A percentile compares a stretch with the other conserved stretches of the same genome.
These are phyloP conservation scores for Cercospora sojina DNA, from an alignment of 2,329 filamentous ascomycete species.

Conservation along the genomic window DNA sequence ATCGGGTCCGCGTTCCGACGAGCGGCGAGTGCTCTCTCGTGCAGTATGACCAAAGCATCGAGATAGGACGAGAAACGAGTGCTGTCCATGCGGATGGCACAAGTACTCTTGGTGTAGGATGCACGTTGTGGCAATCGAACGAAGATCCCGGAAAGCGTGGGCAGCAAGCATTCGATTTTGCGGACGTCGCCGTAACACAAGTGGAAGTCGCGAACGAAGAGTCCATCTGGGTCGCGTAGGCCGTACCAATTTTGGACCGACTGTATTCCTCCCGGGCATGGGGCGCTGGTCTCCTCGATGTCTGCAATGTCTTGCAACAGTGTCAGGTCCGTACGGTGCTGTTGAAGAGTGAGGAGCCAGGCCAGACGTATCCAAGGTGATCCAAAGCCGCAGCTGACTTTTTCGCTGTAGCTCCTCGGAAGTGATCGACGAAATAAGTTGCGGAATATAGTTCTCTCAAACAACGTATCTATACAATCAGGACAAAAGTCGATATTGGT, in stretches of 20 bases:
- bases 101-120: constrained; percentile 56
- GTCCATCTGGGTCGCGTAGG: constrained; percentile 65
- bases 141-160: constrained; percentile 68
- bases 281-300: constrained; percentile 55
- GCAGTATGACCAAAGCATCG: constrained; percentile 56
- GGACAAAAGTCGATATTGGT: constrained; percentile 79
- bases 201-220: constrained; percentile 69
- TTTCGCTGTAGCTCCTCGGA: constrained; percentile 56
- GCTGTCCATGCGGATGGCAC: constrained; percentile 66
- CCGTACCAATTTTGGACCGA: constrained; percentile 70
- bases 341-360: constrained; percentile 75
- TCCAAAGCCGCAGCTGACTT: constrained; percentile 75
- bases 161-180: constrained; percentile 71
- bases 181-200: constrained; percentile 73
- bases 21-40: constrained; percentile 44
- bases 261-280: constrained; percentile 60
- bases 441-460: constrained; percentile 66
- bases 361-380: constrained; percentile 80
- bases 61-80: constrained; percentile 58
- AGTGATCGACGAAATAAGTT: constrained; percentile 64
- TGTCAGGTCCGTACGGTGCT: constrained; percentile 63
- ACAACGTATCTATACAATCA: constrained; percentile 70
- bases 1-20: constrained; percentile 54
- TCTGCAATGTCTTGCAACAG: constrained; percentile 69
- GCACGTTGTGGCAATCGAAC: constrained; percentile 47